A percentile compares a stretch with the other conserved stretches of the same genome.
Evolutionary conservation across 441 rosid species (phyloP).

Genomic region (Arabidopsis lyrata): DNA sequence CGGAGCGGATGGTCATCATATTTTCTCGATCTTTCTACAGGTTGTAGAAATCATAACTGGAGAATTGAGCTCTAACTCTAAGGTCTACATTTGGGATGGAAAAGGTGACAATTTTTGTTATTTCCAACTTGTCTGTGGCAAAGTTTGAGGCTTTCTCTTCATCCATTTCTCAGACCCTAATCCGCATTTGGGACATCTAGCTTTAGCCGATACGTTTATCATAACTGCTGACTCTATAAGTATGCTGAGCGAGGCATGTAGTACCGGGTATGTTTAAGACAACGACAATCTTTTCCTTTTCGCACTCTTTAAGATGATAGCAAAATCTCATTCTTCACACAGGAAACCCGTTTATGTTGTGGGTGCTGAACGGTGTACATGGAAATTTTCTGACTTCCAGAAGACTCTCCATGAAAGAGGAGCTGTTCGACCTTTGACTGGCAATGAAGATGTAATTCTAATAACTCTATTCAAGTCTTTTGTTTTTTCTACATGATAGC

Average conservation of each 20-base stretch:
- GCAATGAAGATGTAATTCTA: slow-evolving; percentile 65
- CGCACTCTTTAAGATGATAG: slow-evolving; percentile 15
- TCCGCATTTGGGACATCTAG: slow-evolving; percentile 79
- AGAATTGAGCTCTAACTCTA: slow-evolving; percentile 55
- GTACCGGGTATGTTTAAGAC: slow-evolving; percentile 59
- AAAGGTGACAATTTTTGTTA: slow-evolving; percentile 47
- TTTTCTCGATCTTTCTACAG: slow-evolving; percentile 41
- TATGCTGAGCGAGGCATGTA: slow-evolving; percentile 79
- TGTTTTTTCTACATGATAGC: not conserved
- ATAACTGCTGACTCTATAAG: slow-evolving; percentile 80
- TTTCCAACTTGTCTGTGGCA: not conserved
- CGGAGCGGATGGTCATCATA: slow-evolving; percentile 7
- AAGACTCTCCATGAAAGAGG: slow-evolving; percentile 60
- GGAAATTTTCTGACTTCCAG: slow-evolving; percentile 75
- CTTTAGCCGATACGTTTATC: slow-evolving; percentile 73
- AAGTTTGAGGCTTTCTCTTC: slow-evolving; percentile 14
- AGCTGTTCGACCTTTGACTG: slow-evolving; percentile 60
- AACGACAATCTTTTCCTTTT: not conserved
- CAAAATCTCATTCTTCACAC: slow-evolving; percentile 16
- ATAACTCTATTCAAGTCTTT: not conserved
- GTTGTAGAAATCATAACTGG: slow-evolving; percentile 49
- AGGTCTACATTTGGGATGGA: slow-evolving; percentile 68
- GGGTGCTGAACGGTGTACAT: slow-evolving; percentile 68
- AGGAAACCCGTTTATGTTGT: slow-evolving; percentile 74
- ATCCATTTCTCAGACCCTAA: slow-evolving; percentile 54